Evolutionary conservation across 371 early-diverging fungal genomes (phyloP).

Genomic region (Mucor piriformis): DNA sequence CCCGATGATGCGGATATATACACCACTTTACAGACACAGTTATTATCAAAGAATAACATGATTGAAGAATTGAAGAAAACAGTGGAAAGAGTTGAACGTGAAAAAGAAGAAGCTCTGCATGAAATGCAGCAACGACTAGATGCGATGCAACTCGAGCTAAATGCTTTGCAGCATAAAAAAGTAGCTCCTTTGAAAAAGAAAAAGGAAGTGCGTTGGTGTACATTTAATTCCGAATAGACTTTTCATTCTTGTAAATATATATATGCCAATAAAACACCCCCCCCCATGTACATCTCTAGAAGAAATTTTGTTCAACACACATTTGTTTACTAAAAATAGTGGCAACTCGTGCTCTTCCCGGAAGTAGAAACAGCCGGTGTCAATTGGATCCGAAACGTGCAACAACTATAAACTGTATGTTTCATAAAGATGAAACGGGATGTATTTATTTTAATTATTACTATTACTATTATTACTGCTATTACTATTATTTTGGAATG

Average conservation of each 20-base stretch:
- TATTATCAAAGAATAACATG: slow-evolving; percentile 25
- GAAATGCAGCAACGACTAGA: slow-evolving; percentile 22
- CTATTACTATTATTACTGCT: slow-evolving; percentile 1
- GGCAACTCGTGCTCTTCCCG: too few relatives aligned
- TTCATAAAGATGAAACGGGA: too few relatives aligned
- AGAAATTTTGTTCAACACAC: too few relatives aligned
- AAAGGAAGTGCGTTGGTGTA: too few relatives aligned
- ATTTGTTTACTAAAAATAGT: too few relatives aligned
- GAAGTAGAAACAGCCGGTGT: too few relatives aligned
- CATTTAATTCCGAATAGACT: not conserved
- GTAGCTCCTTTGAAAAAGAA: slow-evolving; percentile 3
- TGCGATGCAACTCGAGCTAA: slow-evolving; percentile 18
- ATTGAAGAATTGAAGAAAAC: slow-evolving; percentile 28
- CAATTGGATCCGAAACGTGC: too few relatives aligned
- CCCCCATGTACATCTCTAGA: too few relatives aligned
- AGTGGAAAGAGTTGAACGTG: slow-evolving; percentile 29
- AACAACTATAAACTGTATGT: too few relatives aligned
- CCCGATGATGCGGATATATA: slow-evolving; percentile 21
- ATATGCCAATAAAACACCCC: too few relatives aligned
- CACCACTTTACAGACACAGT: slow-evolving; percentile 19
- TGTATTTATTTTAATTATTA: not conserved
- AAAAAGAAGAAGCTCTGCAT: slow-evolving; percentile 22
- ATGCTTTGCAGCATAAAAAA: not conserved
- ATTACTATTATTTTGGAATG: slow-evolving; percentile 16
- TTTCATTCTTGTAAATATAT: too few relatives aligned